Evolutionary conservation across 805 yeast species (phyloP), one percentile per base, ranked within the genome.

Genomic region (Candida nanaspora): DNA sequence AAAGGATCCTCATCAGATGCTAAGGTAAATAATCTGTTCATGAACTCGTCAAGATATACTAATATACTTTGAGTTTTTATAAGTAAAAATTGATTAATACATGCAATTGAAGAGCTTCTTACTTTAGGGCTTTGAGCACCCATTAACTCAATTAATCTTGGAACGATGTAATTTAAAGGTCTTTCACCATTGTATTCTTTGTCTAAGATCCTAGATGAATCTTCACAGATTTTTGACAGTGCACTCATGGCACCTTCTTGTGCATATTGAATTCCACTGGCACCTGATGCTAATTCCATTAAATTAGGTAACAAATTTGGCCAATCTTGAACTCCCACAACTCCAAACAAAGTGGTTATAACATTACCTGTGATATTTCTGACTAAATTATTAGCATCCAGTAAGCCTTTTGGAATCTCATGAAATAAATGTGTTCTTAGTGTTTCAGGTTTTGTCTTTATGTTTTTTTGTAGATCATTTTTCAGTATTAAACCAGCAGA

Each of bases 351-450:
- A 0, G 96, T 73, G 2, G 97, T 85, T 39, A 91, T 79, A 38
- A 88, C 95, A 53, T 82, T 88, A 31, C 97, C 96, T 6, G 96
- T 82, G 45, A 91, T 86, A 55, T 85, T 87, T 45, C 95, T 74
- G 23, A 91, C 84, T 48, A 86, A 65, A n/a, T 65, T 58, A 40
- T 74, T 74, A 1, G 62, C 49, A 45, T 74, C 82, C 26, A 73
- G 51, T 34, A 87, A 66, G 2, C 86, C 70, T 50, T 60, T 59
- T 45, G 68, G 52, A 7, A 69, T 55, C 34, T 67, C 63, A 15
- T 55, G 46, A 30, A 69, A 49, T 7, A 66, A 49, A 39, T 65
- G 63, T 4, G 57, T 46, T 40, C 62, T 63, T 27, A 64, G 42
- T 16, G 53, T 61, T 28, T 37, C 51, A 44, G 52, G 49, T 41